phyloP scores from a whole-genome alignment of 2,329 filamentous ascomycete species.

The Scedosporium apiospermum region DNA sequence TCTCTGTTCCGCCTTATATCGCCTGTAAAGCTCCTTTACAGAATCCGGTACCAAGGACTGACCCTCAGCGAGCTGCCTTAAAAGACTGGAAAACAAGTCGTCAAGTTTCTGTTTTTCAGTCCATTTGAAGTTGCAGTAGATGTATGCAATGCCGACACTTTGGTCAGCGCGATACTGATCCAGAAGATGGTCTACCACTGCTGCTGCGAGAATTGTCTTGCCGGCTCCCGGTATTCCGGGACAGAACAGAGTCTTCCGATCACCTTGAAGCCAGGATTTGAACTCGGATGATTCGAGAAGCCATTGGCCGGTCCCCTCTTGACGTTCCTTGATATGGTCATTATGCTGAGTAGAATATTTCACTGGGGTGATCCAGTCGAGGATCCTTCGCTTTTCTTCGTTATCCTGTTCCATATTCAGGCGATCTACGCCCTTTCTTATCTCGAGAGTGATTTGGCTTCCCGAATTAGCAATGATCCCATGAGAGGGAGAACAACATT shows the following conservation, averaged over 20 bases:
- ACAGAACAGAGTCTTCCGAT: conserved; percentile 25
- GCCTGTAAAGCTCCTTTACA: conserved; percentile 4
- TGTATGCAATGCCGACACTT: conserved; percentile 17
- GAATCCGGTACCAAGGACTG: not conserved
- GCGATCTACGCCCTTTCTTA: not conserved
- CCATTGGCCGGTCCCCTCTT: conserved; percentile 31
- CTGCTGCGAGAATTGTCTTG: conserved; percentile 21
- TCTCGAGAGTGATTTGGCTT: not conserved
- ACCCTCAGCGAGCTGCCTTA: conserved; percentile 21
- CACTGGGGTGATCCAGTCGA: conserved; percentile 27
- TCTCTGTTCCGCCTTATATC: not conserved
- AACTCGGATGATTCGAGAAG: conserved; percentile 25
- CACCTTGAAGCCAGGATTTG: conserved; percentile 15
- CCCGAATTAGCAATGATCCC: not conserved
- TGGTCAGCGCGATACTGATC: conserved; percentile 8
- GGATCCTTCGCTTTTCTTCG: conserved; percentile 9
- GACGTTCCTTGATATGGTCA: conserved; percentile 20
- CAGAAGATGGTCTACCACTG: conserved; percentile 10
- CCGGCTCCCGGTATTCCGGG: conserved; percentile 22
- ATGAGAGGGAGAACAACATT: too few species aligned
- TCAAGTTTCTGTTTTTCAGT: conserved; percentile 15
- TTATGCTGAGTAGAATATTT: conserved; percentile 26
- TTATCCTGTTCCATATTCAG: not conserved
- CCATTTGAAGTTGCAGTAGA: conserved; percentile 21
- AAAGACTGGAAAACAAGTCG: conserved; percentile 17